These are phyloP conservation scores for Inonotus hispidus DNA, from an alignment of 1,284 basidiomycete genomes.

Conservation along the genomic window DNA sequence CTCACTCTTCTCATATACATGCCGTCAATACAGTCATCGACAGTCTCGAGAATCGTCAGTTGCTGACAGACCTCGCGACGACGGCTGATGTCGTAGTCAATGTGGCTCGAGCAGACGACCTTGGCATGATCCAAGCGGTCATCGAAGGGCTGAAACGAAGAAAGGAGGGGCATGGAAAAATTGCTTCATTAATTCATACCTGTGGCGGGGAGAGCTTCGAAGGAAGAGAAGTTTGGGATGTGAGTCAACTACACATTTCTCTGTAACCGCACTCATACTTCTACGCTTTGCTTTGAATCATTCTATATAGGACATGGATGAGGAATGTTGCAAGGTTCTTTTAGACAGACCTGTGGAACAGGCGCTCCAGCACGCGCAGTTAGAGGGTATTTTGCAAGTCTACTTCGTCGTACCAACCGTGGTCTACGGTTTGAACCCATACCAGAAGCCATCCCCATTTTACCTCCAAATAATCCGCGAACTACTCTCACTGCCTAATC, in stretches of 20 bases:
- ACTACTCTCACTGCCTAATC: not conserved
- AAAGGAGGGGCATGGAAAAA: constrained; percentile 14
- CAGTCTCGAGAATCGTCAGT: constrained; percentile 18
- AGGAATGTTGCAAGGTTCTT: constrained; percentile 14
- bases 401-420: constrained; percentile 4
- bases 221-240: constrained; percentile 16
- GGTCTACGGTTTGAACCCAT: constrained; percentile 12
- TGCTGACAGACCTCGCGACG: constrained; percentile 17
- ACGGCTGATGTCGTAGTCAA: constrained; percentile 23
- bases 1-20: not conserved
- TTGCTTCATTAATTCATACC: constrained; percentile 17
- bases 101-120: constrained; percentile 19
- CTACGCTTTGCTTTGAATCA: not conserved
- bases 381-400: constrained; percentile 9
- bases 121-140: constrained; percentile 18
- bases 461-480: constrained; percentile 4
- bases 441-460: constrained; percentile 9
- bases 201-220: constrained; percentile 20
- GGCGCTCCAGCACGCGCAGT: constrained; percentile 9
- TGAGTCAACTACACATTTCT: not conserved
- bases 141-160: constrained; percentile 19
- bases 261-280: not conserved
- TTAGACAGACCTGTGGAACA: constrained; percentile 14
- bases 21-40: constrained; percentile 13
- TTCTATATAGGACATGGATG: constrained; percentile 18